Conservation (phyloP, 345 rosid species). For the Gossypium turneri region DNA sequence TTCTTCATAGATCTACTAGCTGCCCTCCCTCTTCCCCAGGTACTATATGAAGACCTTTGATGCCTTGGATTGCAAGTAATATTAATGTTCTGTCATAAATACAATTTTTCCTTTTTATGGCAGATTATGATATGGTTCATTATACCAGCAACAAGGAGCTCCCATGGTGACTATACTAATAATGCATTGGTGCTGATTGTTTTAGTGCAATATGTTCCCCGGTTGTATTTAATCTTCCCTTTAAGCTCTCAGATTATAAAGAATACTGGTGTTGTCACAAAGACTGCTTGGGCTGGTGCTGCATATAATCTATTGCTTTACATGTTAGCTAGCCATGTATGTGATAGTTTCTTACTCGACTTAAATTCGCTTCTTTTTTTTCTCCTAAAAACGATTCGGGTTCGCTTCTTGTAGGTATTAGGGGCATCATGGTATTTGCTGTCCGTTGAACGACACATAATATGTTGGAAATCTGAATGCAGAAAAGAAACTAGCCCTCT, state of each 20-base stretch:
- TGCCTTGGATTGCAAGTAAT: neutral
- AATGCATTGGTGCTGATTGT: constrained; percentile 74
- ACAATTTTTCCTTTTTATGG: constrained; percentile 3
- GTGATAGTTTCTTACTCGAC: constrained; percentile 17
- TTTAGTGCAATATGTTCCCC: constrained; percentile 73
- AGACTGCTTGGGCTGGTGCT: constrained; percentile 97
- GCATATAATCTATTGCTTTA: constrained; percentile 79
- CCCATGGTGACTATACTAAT: constrained; percentile 61
- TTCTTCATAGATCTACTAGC: constrained; percentile 56
- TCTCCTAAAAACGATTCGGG: neutral
- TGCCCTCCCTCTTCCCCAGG: constrained; percentile 24
- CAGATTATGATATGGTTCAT: constrained; percentile 89
- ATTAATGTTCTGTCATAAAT: too few species aligned
- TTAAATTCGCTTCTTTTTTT: too few species aligned
- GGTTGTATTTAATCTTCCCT: constrained; percentile 79
- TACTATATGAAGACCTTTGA: neutral
- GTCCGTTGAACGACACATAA: constrained; percentile 71
- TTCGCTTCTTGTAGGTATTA: constrained; percentile 50
- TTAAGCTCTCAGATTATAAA: constrained; percentile 78
- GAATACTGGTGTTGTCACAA: constrained; percentile 79
- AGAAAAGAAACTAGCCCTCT: constrained; percentile 37
- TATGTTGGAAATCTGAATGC: constrained; percentile 77
- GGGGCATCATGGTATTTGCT: constrained; percentile 92
- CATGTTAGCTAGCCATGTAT: constrained; percentile 90
- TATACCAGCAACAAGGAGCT: constrained; percentile 57